Base-by-base conservation (phyloP, 2,329 filamentous ascomycete species). In the Ramularia endophylla region DNA sequence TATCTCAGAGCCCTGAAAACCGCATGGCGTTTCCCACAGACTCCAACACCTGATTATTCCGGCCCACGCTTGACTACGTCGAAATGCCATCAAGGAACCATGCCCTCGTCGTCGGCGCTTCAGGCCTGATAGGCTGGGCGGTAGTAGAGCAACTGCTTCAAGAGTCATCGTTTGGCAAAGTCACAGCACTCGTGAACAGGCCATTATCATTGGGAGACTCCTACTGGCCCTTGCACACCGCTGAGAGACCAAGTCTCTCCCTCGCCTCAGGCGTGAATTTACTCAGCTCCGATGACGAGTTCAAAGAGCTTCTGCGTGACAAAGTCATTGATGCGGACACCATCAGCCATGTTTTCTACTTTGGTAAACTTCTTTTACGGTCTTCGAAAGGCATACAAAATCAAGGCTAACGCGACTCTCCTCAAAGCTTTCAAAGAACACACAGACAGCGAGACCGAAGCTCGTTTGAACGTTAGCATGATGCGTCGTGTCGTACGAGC, bases 51-150 rank as follows among this genome's bases (percentile, higher is more conserved):
- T 32, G 30, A 15, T 17, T 13, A 16, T 32, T 16, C 18, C 13
- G 12, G 11, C n/a, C n/a, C n/a, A n/a, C n/a, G n/a, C n/a, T n/a
- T n/a, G n/a, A n/a, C n/a, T n/a, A n/a, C n/a, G n/a, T n/a, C n/a
- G n/a, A n/a, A n/a, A 25, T 25, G 22, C 6, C 22, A 25, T 25
- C 22, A 25, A 25, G 34, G 20, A 51, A 48, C 30, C 50, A 54
- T 28, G 52, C 62, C 41, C 56, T 64, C 27, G 53, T 61, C 28
- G 60, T 63, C 55, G 70, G 69, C 27, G 69, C 68, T 34, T 69
- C 66, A 46, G 70, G 70, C n/a, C 69, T 73, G 38, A 66, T 67
- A 2, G 70, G 70, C 27, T 74, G 70, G 70, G 65, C 70, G 5
- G 65, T 74, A 38, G 66, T 69, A 12, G 73, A 71, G 38, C 63